These are phyloP conservation scores for Cryptococcus hybrid DNA, from an alignment of 1,284 basidiomycete species.

Conservation along the genomic window DNA sequence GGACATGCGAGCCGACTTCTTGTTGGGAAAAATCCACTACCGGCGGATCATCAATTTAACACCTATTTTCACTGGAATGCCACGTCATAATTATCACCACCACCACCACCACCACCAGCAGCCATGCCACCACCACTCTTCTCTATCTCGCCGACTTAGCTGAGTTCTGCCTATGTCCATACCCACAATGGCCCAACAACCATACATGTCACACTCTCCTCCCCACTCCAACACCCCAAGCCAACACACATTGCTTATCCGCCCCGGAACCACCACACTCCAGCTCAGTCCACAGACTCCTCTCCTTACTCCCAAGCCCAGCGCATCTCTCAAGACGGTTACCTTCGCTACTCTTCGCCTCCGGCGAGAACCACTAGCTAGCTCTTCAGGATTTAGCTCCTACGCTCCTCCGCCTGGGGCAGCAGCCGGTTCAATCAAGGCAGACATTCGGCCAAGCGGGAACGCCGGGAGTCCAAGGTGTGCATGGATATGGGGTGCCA, in stretches of 20 bases:
- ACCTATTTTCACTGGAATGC: too few species aligned
- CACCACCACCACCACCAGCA: too few species aligned
- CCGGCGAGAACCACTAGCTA: conserved; percentile 30
- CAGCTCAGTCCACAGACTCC: conserved; percentile 48
- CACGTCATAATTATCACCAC: too few species aligned
- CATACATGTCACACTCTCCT: conserved; percentile 59
- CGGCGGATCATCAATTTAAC: too few species aligned
- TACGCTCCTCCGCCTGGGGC: conserved; percentile 3
- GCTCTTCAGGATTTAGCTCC: conserved; percentile 27
- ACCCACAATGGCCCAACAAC: conserved; percentile 31
- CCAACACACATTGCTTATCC: conserved; percentile 81
- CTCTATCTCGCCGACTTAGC: too few species aligned
- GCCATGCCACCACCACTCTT: too few species aligned
- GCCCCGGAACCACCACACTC: conserved; percentile 86
- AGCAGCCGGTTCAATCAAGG: conserved; percentile 8
- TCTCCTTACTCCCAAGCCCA: conserved; percentile 42
- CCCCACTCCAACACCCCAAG: conserved; percentile 84
- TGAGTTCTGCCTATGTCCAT: background rate
- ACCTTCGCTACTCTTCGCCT: conserved; percentile 48
- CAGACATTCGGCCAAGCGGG: conserved; percentile 15
- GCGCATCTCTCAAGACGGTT: conserved; percentile 53
- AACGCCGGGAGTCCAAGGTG: conserved; percentile 43
- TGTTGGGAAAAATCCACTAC: too few species aligned
- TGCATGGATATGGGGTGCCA: conserved; percentile 52
- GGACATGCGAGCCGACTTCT: too few species aligned